A percentile compares a stretch with the other conserved stretches of the same genome.
These are phyloP conservation scores for Boletus subparvulus DNA, from an alignment of 768 basidiomycete species.

Conservation along the genomic window DNA sequence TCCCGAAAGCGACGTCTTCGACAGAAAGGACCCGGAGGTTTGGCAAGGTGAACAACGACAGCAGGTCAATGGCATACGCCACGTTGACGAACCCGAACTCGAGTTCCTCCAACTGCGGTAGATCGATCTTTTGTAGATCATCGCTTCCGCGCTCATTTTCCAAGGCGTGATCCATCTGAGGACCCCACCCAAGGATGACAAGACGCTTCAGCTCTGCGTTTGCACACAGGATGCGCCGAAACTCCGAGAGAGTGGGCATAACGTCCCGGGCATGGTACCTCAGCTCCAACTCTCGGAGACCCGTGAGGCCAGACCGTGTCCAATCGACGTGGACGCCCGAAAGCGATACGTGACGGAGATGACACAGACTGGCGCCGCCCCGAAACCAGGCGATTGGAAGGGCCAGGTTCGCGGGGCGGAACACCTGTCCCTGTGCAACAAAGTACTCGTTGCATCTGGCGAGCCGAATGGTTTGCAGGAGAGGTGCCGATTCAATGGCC, in stretches of 20 bases:
- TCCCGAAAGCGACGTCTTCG: constrained; percentile 46
- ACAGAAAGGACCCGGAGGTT: constrained; percentile 38
- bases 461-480: constrained; percentile 43
- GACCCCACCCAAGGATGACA: constrained; percentile 55
- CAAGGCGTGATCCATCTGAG: constrained; percentile 27
- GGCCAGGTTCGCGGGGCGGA: constrained; percentile 43
- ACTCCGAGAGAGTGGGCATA: constrained; percentile 51
- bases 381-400: constrained; percentile 44
- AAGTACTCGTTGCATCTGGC: constrained; percentile 61
- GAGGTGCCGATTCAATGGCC: constrained; percentile 33
- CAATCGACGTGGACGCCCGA: constrained; percentile 62
- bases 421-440: constrained; percentile 42
- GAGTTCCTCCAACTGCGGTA: constrained; percentile 35
- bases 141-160: not conserved
- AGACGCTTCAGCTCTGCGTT: constrained; percentile 43
- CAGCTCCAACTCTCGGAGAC: constrained; percentile 49
- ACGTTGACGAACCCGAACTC: constrained; percentile 46
- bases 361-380: constrained; percentile 30
- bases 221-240: constrained; percentile 40
- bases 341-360: constrained; percentile 44
- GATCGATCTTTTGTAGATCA: constrained; percentile 18
- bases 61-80: constrained; percentile 37
- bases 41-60: constrained; percentile 41
- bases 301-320: constrained; percentile 39
- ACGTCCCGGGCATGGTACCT: constrained; percentile 58